Conservation (phyloP, 2,329 filamentous ascomycete genomes). For the Aureobasidium pullulans region DNA sequence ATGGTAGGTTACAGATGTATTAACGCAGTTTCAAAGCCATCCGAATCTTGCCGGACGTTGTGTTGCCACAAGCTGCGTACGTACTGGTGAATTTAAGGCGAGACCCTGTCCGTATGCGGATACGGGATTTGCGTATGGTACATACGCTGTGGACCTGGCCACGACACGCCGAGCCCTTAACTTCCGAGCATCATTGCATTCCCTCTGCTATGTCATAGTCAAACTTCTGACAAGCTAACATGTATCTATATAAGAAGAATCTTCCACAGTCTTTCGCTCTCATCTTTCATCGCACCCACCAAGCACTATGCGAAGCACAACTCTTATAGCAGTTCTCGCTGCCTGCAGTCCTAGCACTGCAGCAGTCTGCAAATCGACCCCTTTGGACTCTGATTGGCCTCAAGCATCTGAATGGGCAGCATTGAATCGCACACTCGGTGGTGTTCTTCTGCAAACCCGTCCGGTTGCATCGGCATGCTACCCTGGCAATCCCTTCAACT, state of each 20-base stretch:
- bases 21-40: not conserved
- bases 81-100: not conserved
- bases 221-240: not conserved
- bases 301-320: not conserved
- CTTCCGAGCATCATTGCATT: not conserved
- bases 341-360: not conserved
- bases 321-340: not conserved
- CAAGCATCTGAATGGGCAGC: not conserved
- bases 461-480: not conserved
- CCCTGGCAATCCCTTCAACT: not conserved
- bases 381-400: not conserved
- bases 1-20: no score
- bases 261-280: not conserved
- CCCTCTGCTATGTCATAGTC: not conserved
- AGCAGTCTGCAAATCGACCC: not conserved
- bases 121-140: not conserved
- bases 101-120: not conserved
- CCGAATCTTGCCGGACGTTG: not conserved
- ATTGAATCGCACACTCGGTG: not conserved
- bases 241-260: not conserved
- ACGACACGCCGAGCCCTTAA: not conserved
- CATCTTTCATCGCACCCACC: not conserved
- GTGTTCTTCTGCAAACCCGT: not conserved
- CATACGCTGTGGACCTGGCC: not conserved
- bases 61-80: not conserved